Conservation (phyloP, 225 moss, liverwort and hornwort genomes). For the Takakia lepidozioides region DNA sequence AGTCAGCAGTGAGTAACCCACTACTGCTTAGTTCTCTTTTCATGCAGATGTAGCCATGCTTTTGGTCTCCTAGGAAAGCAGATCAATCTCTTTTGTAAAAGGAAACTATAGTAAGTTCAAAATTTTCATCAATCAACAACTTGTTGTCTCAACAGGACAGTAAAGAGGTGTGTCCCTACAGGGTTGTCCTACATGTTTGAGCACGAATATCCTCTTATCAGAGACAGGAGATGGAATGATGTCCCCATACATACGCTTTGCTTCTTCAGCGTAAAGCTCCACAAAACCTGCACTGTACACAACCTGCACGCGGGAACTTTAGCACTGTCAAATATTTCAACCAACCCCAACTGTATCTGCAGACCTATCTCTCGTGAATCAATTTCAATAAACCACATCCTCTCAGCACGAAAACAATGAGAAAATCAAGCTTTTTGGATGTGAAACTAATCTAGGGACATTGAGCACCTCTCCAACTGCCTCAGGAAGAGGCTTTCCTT, state of each 20-base stretch:
- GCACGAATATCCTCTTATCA: slow-evolving; percentile 78
- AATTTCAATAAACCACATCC: slow-evolving; percentile 2
- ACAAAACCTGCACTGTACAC: slow-evolving; percentile 90
- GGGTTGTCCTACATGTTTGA: slow-evolving; percentile 61
- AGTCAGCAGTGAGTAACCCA: background rate
- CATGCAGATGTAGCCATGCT: no score
- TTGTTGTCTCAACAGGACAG: background rate
- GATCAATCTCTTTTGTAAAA: no score
- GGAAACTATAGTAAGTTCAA: no score
- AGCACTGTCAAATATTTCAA: no score
- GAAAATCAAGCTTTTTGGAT: background rate
- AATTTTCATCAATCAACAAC: background rate
- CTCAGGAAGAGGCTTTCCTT: slow-evolving; percentile 87
- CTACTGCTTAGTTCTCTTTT: no score
- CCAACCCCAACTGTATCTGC: no score
- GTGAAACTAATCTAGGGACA: background rate
- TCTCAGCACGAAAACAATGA: background rate
- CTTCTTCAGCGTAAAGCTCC: slow-evolving; percentile 96
- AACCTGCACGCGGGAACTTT: slow-evolving; percentile 57
- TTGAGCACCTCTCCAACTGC: slow-evolving; percentile 72
- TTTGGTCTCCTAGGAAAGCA: no score
- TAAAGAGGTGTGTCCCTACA: background rate
- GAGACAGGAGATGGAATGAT: slow-evolving; percentile 73
- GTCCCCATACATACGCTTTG: slow-evolving; percentile 82
- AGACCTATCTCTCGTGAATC: no score